Evolutionary conservation across 345 rosid species (phyloP).

Genomic region (Hibiscus mutabilis): DNA sequence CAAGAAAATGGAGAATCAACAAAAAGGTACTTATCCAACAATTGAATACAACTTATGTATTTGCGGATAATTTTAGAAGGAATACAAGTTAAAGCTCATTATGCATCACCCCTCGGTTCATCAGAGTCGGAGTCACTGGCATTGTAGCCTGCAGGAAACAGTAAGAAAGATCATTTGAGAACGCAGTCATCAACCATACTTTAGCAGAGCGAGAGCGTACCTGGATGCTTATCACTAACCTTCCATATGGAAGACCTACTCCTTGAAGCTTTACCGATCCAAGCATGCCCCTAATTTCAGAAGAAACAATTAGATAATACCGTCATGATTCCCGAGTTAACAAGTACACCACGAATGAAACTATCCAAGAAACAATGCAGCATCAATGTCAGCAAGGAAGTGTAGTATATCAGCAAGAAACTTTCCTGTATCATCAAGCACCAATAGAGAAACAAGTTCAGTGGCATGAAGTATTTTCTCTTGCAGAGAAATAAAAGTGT

Average conservation of each 20-base stretch:
- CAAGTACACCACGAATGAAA: background rate
- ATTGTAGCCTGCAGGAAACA: conserved; percentile 43
- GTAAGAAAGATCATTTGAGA: background rate
- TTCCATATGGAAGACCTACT: conserved; percentile 52
- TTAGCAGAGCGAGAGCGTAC: conserved; percentile 17
- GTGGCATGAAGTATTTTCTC: background rate
- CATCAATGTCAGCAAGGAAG: too few relatives aligned
- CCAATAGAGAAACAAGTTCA: background rate
- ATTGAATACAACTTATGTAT: background rate
- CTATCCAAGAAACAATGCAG: too few relatives aligned
- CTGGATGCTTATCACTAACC: conserved; percentile 62
- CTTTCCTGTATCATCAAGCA: background rate
- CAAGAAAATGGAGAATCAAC: background rate
- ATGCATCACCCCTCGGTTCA: conserved; percentile 23
- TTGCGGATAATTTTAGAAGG: background rate
- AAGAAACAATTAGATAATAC: background rate
- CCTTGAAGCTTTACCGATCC: conserved; percentile 68
- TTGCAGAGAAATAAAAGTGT: background rate
- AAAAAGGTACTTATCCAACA: background rate
- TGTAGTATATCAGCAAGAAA: background rate
- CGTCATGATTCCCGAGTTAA: background rate
- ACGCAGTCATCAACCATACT: background rate
- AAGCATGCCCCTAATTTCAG: conserved; percentile 51
- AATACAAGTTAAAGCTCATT: conserved; percentile 10
- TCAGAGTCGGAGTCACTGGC: conserved; percentile 76